A percentile compares a stretch with the other conserved stretches of the same genome.
Conservation (phyloP, 1,139 yeast genomes). For the Debaryomyces subglobosus region DNA sequence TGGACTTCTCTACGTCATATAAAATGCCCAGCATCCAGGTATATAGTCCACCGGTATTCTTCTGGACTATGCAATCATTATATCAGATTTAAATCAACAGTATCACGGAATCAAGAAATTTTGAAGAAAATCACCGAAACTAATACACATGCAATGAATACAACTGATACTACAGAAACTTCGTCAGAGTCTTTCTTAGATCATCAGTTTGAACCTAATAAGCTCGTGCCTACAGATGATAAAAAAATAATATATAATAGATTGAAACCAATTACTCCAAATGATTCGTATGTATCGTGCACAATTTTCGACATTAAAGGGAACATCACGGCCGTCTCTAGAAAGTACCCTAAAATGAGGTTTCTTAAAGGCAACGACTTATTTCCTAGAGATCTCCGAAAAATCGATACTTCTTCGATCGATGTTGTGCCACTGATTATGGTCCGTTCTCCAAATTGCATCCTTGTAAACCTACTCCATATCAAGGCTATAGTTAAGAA, state of each 20-base stretch:
- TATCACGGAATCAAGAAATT: slow-evolving; percentile 9
- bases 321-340: slow-evolving; percentile 69
- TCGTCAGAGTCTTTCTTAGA: background rate
- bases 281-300: slow-evolving; percentile 60
- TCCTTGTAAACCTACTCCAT: slow-evolving; percentile 78
- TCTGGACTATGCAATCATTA: background rate
- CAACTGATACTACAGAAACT: background rate
- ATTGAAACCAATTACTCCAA: slow-evolving; percentile 61
- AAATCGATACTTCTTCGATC: slow-evolving; percentile 84
- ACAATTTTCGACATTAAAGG: slow-evolving; percentile 79
- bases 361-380: slow-evolving; percentile 75
- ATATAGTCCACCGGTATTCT: background rate
- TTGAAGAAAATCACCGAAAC: slow-evolving; percentile 1
- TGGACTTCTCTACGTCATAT: background rate
- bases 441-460: slow-evolving; percentile 72
- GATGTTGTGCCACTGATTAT: slow-evolving; percentile 89
- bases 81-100: slow-evolving; percentile 7
- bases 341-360: slow-evolving; percentile 75
- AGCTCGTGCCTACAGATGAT: background rate
- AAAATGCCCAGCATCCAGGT: background rate
- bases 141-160: background rate
- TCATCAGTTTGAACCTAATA: background rate
- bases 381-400: slow-evolving; percentile 80
- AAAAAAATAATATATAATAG: slow-evolving; percentile 24
- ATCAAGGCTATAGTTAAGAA: slow-evolving; percentile 84